A percentile compares a stretch with the other conserved stretches of the same genome.
Evolutionary conservation across 192 early-diverging fungal species (phyloP).

Genomic region (Backusella luteola): DNA sequence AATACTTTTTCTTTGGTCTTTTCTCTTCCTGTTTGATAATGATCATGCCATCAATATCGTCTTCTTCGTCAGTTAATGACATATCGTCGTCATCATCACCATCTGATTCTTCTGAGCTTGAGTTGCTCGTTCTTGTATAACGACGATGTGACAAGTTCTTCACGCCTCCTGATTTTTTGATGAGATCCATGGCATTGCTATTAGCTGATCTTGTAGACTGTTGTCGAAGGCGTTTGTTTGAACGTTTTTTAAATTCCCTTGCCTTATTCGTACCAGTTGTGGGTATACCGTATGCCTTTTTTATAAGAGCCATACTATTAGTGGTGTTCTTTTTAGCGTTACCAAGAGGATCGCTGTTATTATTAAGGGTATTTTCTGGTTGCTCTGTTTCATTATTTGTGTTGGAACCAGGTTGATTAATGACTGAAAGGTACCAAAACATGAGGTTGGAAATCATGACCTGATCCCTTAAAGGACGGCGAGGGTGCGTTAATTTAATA

Average conservation of each 20-base stretch:
- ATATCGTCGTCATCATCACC: conserved; percentile 14
- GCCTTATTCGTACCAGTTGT: neutral
- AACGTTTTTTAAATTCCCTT: neutral
- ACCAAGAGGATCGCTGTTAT: neutral
- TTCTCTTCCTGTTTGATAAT: neutral
- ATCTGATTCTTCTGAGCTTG: conserved; percentile 11
- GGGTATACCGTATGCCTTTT: neutral
- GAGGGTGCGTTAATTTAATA: conserved; percentile 73
- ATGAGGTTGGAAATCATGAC: conserved; percentile 79
- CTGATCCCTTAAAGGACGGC: conserved; percentile 70
- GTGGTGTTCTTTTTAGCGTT: neutral
- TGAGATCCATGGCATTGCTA: conserved; percentile 2
- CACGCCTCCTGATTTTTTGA: neutral
- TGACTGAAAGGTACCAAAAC: conserved; percentile 80
- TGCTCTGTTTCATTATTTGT: conserved; percentile 1
- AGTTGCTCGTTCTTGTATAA: neutral
- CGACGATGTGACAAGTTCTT: neutral
- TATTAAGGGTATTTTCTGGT: neutral
- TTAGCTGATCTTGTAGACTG: neutral
- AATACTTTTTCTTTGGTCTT: conserved; percentile 13
- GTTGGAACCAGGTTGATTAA: conserved; percentile 23
- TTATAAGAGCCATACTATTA: neutral
- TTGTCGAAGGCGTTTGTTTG: neutral
- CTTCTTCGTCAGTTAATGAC: conserved; percentile 12
- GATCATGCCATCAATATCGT: neutral